Base-by-base conservation (phyloP, 257 asterid species). In the Coffea canephora region DNA sequence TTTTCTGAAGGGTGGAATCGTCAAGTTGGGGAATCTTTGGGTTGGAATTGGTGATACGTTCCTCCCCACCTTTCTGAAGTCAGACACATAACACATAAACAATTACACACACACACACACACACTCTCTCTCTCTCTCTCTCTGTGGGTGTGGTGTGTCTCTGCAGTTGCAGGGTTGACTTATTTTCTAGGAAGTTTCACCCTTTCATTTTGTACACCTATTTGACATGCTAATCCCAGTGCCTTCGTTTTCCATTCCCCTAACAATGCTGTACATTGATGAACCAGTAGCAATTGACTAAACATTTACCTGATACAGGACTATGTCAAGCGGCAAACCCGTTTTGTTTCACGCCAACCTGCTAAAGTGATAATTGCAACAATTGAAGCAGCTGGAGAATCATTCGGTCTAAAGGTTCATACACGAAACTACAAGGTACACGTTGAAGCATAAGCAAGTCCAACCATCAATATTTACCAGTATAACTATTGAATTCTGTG, bases 261-360 rank as follows among this genome's bases (percentile, higher is more conserved):
- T 62, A 2, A 59, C 14, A 8, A 12, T 23, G 36, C 34, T 15
- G 52, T 46, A n/a, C 70, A 62, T 9, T 62, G 14, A n/a, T 57
- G 50, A 18, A 43, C 45, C 50, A 65, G 41, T 52, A 36, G 7
- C 73, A 45, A 69, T 15, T 31, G 43, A 54, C 31, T 16, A 79
- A 57, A 75, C 71, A 64, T 75, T 21, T 59, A 68, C 39, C 78
- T 75, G 50, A 70, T 80, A 54, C 89, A 96, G 98, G 99, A 96
- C 79, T 85, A 87, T 81, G 90, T 94, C 73, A 89, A 87, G 87
- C 85, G 96, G 79, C 98, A 96, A 89, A 96, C 99, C 82, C 99
- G 97, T 79, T 96, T 96, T 87, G 92, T 96, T 82, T 96, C 99
- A 66, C 91, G 94, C 69, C 81, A 88, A 83, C 97, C 99, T 80